These are phyloP conservation scores for Hyaloscypha finlandica DNA, from an alignment of 495 filamentous ascomycete species.

Conservation along the genomic window DNA sequence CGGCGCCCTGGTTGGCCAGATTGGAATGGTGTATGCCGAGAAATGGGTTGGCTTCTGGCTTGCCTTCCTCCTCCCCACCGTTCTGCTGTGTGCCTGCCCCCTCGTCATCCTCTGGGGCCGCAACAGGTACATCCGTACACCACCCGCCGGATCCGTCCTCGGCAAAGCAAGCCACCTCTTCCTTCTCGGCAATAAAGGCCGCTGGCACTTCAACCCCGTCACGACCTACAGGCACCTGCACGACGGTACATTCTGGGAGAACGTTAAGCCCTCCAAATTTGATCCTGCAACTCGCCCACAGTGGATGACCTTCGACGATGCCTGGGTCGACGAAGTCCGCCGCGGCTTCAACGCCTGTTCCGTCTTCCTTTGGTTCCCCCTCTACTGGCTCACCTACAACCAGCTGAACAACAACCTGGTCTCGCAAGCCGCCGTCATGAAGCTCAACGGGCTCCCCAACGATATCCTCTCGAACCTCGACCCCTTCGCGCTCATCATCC, in stretches of 20 bases:
- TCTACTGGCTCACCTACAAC: slow-evolving; percentile 37
- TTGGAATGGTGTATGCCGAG: slow-evolving; percentile 69
- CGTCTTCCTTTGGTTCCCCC: slow-evolving; percentile 42
- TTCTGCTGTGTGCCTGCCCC: slow-evolving; percentile 31
- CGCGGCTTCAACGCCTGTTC: slow-evolving; percentile 43
- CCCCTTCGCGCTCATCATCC: slow-evolving; percentile 72
- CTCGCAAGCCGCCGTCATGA: slow-evolving; percentile 73
- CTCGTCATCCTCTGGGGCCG: slow-evolving; percentile 2
- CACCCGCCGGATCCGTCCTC: slow-evolving; percentile 41
- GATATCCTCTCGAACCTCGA: slow-evolving; percentile 79
- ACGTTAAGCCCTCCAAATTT: slow-evolving; percentile 52
- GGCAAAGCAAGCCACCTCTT: slow-evolving; percentile 46
- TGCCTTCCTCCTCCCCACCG: slow-evolving; percentile 50
- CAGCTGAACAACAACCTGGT: slow-evolving; percentile 64
- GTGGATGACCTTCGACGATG: slow-evolving; percentile 54
- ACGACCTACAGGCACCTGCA: slow-evolving; percentile 55
- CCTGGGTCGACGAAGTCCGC: slow-evolving; percentile 46
- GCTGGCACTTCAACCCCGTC: slow-evolving; percentile 57
- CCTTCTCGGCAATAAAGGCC: slow-evolving; percentile 59
- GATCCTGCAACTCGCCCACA: slow-evolving; percentile 38
- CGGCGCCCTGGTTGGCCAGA: slow-evolving; percentile 61
- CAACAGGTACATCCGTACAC: slow-evolving; percentile 11
- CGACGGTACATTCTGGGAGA: slow-evolving; percentile 55
- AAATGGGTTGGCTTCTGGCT: slow-evolving; percentile 66
- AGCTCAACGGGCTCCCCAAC: slow-evolving; percentile 71